Conservation (phyloP, 2,329 filamentous ascomycete genomes). For the Sclerotinia glacialis region DNA sequence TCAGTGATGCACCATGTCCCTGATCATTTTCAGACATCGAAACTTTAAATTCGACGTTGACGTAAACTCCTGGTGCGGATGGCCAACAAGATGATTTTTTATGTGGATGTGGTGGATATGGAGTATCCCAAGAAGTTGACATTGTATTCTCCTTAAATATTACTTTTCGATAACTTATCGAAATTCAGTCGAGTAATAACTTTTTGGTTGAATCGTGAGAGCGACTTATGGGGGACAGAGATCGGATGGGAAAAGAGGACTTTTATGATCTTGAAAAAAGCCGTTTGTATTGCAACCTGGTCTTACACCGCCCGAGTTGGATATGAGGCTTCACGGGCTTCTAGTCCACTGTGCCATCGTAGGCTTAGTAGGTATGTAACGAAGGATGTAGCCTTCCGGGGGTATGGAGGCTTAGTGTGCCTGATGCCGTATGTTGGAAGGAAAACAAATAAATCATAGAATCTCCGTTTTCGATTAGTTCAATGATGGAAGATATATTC, state of each 20-base stretch:
- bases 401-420: slow-evolving; percentile 17
- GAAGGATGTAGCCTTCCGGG: slow-evolving; percentile 21
- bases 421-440: neutral
- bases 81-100: slow-evolving; percentile 8
- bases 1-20: slow-evolving; percentile 32
- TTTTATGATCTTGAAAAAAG: slow-evolving; percentile 15
- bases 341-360: slow-evolving; percentile 16
- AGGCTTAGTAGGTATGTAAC: slow-evolving; percentile 14
- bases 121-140: slow-evolving; percentile 12
- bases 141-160: neutral
- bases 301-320: slow-evolving; percentile 19
- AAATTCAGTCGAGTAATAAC: neutral
- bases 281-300: neutral
- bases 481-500: neutral
- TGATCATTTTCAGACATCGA: slow-evolving; percentile 30
- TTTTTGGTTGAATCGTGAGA: neutral
- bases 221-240: neutral
- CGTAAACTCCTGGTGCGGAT: slow-evolving; percentile 31
- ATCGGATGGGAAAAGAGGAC: neutral
- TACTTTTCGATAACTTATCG: slow-evolving; percentile 9
- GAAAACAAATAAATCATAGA: neutral
- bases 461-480: neutral
- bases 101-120: slow-evolving; percentile 22
- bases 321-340: slow-evolving; percentile 17
- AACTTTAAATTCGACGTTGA: slow-evolving; percentile 37